Evolutionary conservation across 495 filamentous ascomycete species (phyloP).

Genomic region (Daldinia concentrica): DNA sequence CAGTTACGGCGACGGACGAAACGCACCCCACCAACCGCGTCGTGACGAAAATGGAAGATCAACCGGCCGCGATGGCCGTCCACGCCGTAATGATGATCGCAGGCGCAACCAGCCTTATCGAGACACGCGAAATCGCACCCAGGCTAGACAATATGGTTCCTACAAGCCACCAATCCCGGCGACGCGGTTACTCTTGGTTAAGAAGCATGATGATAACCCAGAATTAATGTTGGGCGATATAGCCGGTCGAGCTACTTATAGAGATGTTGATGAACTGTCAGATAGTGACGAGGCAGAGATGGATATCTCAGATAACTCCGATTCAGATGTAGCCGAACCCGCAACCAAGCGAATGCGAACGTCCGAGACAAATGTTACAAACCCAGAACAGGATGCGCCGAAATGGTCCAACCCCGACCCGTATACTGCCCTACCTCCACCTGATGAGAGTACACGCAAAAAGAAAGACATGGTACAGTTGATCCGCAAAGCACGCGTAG

Average conservation of each 20-base stretch:
- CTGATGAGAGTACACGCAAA: conserved; percentile 67
- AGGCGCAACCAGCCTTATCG: conserved; percentile 14
- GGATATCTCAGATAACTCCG: conserved; percentile 65
- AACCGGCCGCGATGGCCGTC: conserved; percentile 17
- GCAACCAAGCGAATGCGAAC: conserved; percentile 59
- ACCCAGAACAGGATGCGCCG: conserved; percentile 58
- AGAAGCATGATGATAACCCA: conserved; percentile 44
- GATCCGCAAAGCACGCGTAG: conserved; percentile 83
- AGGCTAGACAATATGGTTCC: neutral
- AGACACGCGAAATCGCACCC: neutral
- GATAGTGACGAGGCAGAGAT: conserved; percentile 78
- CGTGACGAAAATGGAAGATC: conserved; percentile 23
- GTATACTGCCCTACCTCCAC: conserved; percentile 82
- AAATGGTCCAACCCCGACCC: conserved; percentile 96
- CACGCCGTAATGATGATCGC: conserved; percentile 33
- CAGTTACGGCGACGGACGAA: conserved; percentile 27
- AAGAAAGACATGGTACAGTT: conserved; percentile 85
- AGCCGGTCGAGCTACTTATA: conserved; percentile 52
- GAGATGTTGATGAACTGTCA: conserved; percentile 67
- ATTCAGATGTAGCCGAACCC: conserved; percentile 60
- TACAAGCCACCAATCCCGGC: conserved; percentile 38
- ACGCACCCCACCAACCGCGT: conserved; percentile 13
- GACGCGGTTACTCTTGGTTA: conserved; percentile 53
- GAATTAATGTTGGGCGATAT: conserved; percentile 52
- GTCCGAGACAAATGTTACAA: conserved; percentile 44